phyloP scores from a whole-genome alignment of 768 basidiomycete species.

The Psilocybe tampanensis region DNA sequence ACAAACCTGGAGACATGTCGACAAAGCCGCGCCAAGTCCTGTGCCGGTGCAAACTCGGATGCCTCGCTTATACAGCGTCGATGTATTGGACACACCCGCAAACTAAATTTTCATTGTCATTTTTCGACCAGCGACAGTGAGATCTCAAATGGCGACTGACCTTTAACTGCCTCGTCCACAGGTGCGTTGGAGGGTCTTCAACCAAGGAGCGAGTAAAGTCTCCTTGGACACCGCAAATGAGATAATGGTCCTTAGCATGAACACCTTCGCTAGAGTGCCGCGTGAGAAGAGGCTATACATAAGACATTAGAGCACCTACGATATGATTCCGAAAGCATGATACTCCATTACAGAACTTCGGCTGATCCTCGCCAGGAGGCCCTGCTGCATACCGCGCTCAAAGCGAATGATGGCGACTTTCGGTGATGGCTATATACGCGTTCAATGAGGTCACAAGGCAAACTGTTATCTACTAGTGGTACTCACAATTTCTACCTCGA shows the following conservation, averaged over 20 bases:
- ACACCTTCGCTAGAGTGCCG: conserved; percentile 59
- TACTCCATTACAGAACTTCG: conserved; percentile 79
- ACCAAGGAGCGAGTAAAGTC: conserved; percentile 81
- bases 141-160: conserved; percentile 33
- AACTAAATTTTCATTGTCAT: conserved; percentile 42
- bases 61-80: conserved; percentile 73
- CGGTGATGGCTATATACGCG: conserved; percentile 61
- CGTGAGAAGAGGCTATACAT: conserved; percentile 4
- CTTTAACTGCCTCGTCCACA: conserved; percentile 86
- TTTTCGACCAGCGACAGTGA: not conserved
- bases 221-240: conserved; percentile 85
- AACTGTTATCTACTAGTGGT: not conserved
- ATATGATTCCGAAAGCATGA: conserved; percentile 84
- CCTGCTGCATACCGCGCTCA: conserved; percentile 86
- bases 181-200: conserved; percentile 64
- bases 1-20: conserved; percentile 79
- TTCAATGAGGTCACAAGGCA: conserved; percentile 1
- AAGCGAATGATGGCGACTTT: conserved; percentile 82
- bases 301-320: conserved; percentile 44
- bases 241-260: conserved; percentile 74
- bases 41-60: conserved; percentile 88
- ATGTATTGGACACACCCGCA: conserved; percentile 82
- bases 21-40: conserved; percentile 79
- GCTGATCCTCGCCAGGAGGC: conserved; percentile 76
- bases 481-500: conserved; percentile 76